A percentile compares a stretch with the other conserved stretches of the same genome.
phyloP scores from a whole-genome alignment of 768 basidiomycete genomes.

The Brasilioporus rufonigricans region DNA sequence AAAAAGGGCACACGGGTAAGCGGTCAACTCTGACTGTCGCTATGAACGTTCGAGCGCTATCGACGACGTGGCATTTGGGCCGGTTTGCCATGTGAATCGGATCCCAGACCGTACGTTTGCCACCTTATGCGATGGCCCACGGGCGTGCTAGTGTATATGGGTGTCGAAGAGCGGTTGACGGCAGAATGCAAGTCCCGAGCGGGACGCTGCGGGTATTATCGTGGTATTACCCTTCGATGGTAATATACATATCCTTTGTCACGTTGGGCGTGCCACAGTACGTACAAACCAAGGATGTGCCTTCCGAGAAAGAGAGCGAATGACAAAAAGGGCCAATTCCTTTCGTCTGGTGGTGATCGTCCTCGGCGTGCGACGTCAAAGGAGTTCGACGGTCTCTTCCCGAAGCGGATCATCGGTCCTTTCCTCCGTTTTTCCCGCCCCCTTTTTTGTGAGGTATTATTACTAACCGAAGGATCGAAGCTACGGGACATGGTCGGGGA shows the following conservation, averaged over 20 bases:
- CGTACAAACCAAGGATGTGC: neutral
- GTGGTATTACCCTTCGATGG: neutral
- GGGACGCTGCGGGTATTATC: neutral
- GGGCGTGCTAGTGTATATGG: neutral
- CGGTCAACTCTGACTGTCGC: neutral
- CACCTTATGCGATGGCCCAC: neutral
- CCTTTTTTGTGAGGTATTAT: neutral
- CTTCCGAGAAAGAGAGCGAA: neutral
- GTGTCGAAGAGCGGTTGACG: neutral
- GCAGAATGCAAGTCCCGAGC: neutral
- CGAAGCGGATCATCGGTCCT: neutral
- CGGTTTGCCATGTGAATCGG: neutral
- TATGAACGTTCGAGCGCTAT: neutral
- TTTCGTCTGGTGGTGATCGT: neutral
- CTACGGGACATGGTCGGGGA: neutral
- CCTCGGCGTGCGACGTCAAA: neutral
- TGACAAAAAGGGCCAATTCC: neutral
- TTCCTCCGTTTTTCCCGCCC: neutral
- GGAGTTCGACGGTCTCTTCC: neutral
- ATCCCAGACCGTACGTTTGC: too few relatives aligned
- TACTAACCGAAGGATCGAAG: neutral
- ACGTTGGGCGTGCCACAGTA: neutral
- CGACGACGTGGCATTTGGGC: neutral
- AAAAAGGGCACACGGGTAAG: neutral
- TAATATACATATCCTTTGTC: neutral